A percentile compares a stretch with the other conserved stretches of the same genome.
Conservation (phyloP, 2,329 filamentous ascomycete genomes). For the Incumbomyces lentus region DNA sequence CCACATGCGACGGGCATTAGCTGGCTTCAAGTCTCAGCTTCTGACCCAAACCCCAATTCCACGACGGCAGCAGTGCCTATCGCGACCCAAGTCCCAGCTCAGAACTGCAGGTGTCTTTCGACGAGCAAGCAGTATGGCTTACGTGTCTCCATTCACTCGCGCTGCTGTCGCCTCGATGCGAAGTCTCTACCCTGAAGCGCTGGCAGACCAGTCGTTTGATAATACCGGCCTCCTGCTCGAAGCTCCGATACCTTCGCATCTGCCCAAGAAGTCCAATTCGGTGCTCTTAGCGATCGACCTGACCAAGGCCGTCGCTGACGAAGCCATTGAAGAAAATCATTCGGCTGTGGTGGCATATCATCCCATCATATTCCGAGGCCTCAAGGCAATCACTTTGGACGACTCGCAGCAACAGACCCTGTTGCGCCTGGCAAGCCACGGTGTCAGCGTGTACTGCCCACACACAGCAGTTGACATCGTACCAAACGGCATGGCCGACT, state of each 20-base stretch:
- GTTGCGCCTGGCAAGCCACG: constrained; percentile 68
- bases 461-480: constrained; percentile 92
- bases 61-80: no score
- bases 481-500: constrained; percentile 76
- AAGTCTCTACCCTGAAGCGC: constrained; percentile 75
- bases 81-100: no score
- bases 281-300: constrained; percentile 82
- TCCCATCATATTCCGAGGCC: constrained; percentile 87
- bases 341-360: constrained; percentile 87
- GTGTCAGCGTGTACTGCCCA: constrained; percentile 90
- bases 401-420: constrained; percentile 83
- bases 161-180: constrained; percentile 70
- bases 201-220: constrained; percentile 87
- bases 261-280: constrained; percentile 48
- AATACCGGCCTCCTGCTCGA: constrained; percentile 80
- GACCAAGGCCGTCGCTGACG: constrained; percentile 76
- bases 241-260: constrained; percentile 50
- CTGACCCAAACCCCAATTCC: no score
- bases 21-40: no score
- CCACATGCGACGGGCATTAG: no score
- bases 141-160: constrained; percentile 50
- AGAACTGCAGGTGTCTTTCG: not conserved
- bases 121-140: constrained; percentile 12
- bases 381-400: constrained; percentile 76
- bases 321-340: constrained; percentile 67